Evolutionary conservation across 169 alveolate genomes (phyloP).

Genomic region (Plasmodium reichenowi): DNA sequence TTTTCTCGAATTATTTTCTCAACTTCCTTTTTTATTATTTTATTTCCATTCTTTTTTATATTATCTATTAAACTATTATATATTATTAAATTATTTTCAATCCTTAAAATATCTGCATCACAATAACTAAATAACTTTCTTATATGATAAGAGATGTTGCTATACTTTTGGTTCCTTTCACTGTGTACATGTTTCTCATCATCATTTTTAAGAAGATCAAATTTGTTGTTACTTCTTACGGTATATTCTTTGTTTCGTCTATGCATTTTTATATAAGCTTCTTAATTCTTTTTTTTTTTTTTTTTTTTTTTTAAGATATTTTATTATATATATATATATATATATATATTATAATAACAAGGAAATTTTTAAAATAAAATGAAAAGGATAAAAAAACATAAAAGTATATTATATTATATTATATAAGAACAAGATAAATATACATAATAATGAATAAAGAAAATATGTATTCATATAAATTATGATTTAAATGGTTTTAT

Average conservation of each 20-base stretch:
- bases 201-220: conserved; percentile 17
- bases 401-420: too few species aligned
- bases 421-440: too few species aligned
- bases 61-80: conserved; percentile 73
- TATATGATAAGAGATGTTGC: conserved; percentile 57
- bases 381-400: too few species aligned
- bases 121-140: conserved; percentile 73
- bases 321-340: neutral
- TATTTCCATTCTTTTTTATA: conserved; percentile 74
- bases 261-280: conserved; percentile 8
- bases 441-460: too few species aligned
- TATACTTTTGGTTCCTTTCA: conserved; percentile 16
- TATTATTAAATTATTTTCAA: conserved; percentile 65
- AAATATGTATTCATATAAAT: too few species aligned
- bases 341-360: neutral
- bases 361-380: too few species aligned
- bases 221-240: conserved; percentile 7
- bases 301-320: too few species aligned
- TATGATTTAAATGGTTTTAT: too few species aligned
- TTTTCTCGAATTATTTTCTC: conserved; percentile 74
- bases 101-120: conserved; percentile 67
- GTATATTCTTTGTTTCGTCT: conserved; percentile 5
- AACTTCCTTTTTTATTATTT: conserved; percentile 63
- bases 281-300: too few species aligned
- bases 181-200: conserved; percentile 40